Evolutionary conservation across 108 stramenopile species (phyloP).

Genomic region (Fragilariopsis cylindrus): DNA sequence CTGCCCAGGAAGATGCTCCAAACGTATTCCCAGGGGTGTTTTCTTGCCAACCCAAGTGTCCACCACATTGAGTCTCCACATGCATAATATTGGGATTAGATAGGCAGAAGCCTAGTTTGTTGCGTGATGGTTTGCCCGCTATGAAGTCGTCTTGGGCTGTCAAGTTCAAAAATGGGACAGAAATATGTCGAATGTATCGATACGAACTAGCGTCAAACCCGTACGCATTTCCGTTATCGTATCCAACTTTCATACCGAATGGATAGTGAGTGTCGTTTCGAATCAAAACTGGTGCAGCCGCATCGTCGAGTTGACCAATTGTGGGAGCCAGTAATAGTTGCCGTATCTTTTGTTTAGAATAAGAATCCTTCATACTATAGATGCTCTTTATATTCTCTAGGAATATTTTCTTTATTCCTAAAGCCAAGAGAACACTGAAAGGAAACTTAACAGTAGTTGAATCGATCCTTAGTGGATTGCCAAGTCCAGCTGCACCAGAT

Average conservation of each 20-base stretch:
- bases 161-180: conserved; percentile 74
- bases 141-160: conserved; percentile 84
- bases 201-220: conserved; percentile 75
- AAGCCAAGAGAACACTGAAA: conserved; percentile 55
- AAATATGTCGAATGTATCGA: conserved; percentile 62
- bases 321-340: conserved; percentile 52
- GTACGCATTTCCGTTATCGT: conserved; percentile 62
- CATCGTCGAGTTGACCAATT: conserved; percentile 67
- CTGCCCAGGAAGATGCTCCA: conserved; percentile 78
- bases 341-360: conserved; percentile 52
- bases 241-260: conserved; percentile 63
- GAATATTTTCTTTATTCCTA: conserved; percentile 70
- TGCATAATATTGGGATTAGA: conserved; percentile 83
- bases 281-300: conserved; percentile 56
- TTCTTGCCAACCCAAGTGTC: conserved; percentile 90
- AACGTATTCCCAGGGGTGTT: conserved; percentile 41
- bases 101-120: conserved; percentile 60
- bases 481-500: conserved; percentile 70
- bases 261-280: conserved; percentile 73
- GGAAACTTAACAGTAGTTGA: conserved; percentile 53
- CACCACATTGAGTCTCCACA: conserved; percentile 83
- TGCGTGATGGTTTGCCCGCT: conserved; percentile 51
- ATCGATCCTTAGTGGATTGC: conserved; percentile 76
- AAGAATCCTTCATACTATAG: conserved; percentile 43
- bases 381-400: conserved; percentile 44